A percentile compares a stretch with the other conserved stretches of the same genome.
Evolutionary conservation across 257 asterid species (phyloP).

Genomic region (Nicotiana obtusifolia): DNA sequence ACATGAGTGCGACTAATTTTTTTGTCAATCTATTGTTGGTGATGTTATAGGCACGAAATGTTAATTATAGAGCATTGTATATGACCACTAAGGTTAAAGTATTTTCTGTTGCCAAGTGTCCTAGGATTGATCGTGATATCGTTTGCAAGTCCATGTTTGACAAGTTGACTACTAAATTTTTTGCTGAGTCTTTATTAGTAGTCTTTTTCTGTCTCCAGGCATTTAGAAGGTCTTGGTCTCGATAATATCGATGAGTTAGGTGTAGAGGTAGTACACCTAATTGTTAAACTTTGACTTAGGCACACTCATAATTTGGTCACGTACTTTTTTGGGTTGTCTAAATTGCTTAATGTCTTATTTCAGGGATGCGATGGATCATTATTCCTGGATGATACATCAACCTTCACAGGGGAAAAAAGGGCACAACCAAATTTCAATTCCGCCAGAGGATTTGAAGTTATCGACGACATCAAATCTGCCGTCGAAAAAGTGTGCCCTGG

Average conservation of each 20-base stretch:
- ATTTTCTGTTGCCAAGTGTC: not conserved
- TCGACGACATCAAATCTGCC: conserved; percentile 68
- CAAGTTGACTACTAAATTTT: not conserved
- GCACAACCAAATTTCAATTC: conserved; percentile 69
- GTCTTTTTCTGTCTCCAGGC: not conserved
- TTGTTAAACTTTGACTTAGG: not conserved
- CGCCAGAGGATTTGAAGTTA: conserved; percentile 68
- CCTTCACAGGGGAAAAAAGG: conserved; percentile 64
- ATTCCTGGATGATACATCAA: conserved; percentile 78
- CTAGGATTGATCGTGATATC: not conserved
- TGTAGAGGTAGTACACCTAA: not conserved
- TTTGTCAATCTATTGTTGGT: no score
- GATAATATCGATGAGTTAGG: not conserved
- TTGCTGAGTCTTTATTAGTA: not conserved
- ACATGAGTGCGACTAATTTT: no score
- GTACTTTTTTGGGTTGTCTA: no score
- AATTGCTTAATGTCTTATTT: not conserved
- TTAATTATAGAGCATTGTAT: no score
- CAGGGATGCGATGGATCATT: conserved; percentile 93
- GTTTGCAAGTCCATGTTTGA: not conserved
- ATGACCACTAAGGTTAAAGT: not conserved
- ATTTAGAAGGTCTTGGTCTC: not conserved
- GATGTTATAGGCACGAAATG: no score
- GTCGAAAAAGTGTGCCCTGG: conserved; percentile 71
- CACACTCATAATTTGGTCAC: not conserved